Base-by-base conservation (phyloP, 768 basidiomycete genomes). In the Cyclocybe cylindracea region DNA sequence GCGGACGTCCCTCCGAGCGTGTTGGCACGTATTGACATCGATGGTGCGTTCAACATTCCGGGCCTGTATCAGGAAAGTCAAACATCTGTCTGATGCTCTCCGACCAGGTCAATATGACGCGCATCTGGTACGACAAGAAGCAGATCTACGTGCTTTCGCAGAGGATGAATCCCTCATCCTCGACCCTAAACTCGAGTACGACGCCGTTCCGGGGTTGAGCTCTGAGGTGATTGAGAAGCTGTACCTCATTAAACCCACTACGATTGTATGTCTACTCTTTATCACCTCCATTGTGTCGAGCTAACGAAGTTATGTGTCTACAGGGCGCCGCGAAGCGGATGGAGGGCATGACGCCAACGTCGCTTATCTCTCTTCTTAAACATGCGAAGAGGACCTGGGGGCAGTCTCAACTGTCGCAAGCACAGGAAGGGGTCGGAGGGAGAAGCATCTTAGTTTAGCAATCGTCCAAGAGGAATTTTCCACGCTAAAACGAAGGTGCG, bases 261-360 rank as follows among this genome's bases (percentile, higher is more conserved):
- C 83, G 8, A 79, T 94, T 48, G 77, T 75, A 44, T 59, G 91
- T 86, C 10, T 43, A 42, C 32, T 38, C 44, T 39, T 8, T 29
- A 36, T 24, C 14, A 31, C 41, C 42, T n/a, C 1, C 35, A 33
- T 39, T 1, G 40, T 24, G n/a, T 29, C 6, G 10, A 5, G 43
- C 35, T 7, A 11, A 24, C 35, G 31, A 19, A 38, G 10, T 19
- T 19, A 50, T 5, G 55, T 31, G 3, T 41, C 11, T 56, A 9
- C 49, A 94, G 92, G 93, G 93, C n/a, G 88, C 89, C 3, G 94
- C 89, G 11, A 94, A 93, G 66, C 76, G 93, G 24, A 93, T 95
- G 84, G 93, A 95, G 64, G 94, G 94, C 7, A 91, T 95, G 82
- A 96, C 94, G 3, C 93, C 93, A 2, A 78, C 85, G 0, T 82